phyloP scores from a whole-genome alignment of 2,329 filamentous ascomycete genomes.

The Ambrosiella xylebori region DNA sequence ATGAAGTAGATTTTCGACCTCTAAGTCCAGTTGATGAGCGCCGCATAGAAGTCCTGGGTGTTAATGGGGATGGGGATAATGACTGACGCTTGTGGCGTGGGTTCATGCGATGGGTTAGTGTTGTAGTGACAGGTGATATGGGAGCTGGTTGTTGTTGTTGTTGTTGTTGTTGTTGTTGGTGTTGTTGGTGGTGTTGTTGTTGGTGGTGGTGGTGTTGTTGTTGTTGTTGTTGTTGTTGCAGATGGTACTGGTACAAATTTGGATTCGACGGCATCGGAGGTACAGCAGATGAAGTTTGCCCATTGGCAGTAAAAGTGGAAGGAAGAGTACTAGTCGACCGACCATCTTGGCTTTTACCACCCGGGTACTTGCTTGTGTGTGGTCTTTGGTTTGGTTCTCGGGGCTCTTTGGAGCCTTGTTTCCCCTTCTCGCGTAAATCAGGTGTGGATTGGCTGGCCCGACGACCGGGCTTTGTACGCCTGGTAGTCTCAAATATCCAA shows the following conservation, averaged over 20 bases:
- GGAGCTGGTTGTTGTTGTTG: slow-evolving; percentile 1
- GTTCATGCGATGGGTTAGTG: slow-evolving; percentile 8
- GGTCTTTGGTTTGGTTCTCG: slow-evolving; percentile 41
- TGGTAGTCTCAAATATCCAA: slow-evolving; percentile 43
- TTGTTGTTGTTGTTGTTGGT: too few relatives aligned
- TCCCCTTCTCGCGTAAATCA: slow-evolving; percentile 35
- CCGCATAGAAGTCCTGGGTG: slow-evolving; percentile 71
- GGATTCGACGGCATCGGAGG: slow-evolving; percentile 10
- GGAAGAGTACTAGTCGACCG: slow-evolving; percentile 28
- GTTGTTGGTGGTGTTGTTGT: too few relatives aligned
- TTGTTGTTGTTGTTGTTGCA: slow-evolving; percentile 5
- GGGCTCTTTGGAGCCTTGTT: slow-evolving; percentile 16
- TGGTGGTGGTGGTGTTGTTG: too few relatives aligned
- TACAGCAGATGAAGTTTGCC: slow-evolving; percentile 23
- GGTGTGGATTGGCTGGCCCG: slow-evolving; percentile 41
- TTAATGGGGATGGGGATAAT: slow-evolving; percentile 70
- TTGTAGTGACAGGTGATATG: slow-evolving; percentile 6
- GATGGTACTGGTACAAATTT: not conserved
- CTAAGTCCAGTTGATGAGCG: slow-evolving; percentile 68
- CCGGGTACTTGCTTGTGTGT: slow-evolving; percentile 35
- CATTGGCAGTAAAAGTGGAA: slow-evolving; percentile 34
- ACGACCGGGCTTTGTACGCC: slow-evolving; percentile 32
- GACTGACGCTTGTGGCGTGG: slow-evolving; percentile 48
- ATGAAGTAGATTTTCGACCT: slow-evolving; percentile 88
- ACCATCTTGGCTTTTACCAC: slow-evolving; percentile 12